Conservation (phyloP, 1,284 basidiomycete species). For the Microstroma glucosiphilum region DNA sequence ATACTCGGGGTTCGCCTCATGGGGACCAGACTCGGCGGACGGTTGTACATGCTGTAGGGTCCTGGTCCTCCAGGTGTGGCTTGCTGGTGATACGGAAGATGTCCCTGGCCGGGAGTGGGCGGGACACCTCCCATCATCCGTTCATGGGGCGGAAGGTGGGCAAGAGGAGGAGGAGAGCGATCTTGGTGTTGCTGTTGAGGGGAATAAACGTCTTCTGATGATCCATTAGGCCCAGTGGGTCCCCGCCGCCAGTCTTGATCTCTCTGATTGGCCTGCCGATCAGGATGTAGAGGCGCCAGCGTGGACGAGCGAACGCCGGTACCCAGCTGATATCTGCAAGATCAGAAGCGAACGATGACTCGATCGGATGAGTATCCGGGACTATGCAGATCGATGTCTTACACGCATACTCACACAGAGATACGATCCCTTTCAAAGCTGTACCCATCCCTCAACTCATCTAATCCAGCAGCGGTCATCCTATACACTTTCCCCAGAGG, state of each 20-base stretch:
- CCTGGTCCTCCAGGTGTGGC: not conserved
- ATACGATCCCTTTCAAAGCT: not conserved
- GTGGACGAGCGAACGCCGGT: not conserved
- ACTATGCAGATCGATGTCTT: too few species aligned
- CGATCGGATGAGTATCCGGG: too few species aligned
- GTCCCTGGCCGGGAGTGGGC: not conserved
- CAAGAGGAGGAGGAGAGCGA: not conserved
- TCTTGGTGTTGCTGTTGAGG: too few species aligned
- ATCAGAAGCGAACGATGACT: not conserved
- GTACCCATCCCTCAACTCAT: not conserved
- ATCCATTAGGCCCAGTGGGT: not conserved
- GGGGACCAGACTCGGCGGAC: not conserved
- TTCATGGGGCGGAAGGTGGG: not conserved
- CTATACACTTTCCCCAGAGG: not conserved
- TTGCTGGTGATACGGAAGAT: slow-evolving; percentile 4
- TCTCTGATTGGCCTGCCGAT: not conserved
- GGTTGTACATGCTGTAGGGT: not conserved
- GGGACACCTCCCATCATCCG: slow-evolving; percentile 2
- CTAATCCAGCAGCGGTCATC: not conserved
- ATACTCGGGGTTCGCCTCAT: not conserved
- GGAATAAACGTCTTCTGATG: too few species aligned
- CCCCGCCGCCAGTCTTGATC: not conserved
- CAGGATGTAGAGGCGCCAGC: not conserved
- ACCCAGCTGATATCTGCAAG: not conserved
- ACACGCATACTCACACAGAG: not conserved